Percentiles rank a stretch among this genome's conserved stretches.
Conservation (phyloP, 208 protist genomes). For the Naegleria lovaniensis region DNA sequence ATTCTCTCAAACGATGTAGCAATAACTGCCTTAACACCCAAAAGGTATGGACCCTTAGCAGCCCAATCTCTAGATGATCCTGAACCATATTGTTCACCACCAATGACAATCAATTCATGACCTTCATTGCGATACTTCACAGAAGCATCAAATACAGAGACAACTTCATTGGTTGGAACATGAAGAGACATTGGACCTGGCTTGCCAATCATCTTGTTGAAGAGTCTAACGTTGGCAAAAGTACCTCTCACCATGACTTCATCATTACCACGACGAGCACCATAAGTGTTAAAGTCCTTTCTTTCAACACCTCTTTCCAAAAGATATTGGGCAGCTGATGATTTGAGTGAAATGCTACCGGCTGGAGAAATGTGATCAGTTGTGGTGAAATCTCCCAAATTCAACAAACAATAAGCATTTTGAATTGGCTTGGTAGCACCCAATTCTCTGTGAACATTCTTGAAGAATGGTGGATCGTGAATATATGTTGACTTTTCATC, state of each 20-base stretch:
- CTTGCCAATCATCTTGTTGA: conserved; percentile 80
- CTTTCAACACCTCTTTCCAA: conserved; percentile 64
- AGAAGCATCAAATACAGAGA: conserved; percentile 86
- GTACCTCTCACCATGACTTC: conserved; percentile 90
- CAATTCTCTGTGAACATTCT: conserved; percentile 64
- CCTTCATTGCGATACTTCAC: conserved; percentile 70
- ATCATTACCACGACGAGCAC: conserved; percentile 86
- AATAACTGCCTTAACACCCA: conserved; percentile 83
- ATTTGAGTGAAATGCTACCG: conserved; percentile 86
- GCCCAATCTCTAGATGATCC: conserved; percentile 92
- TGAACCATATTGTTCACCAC: conserved; percentile 88
- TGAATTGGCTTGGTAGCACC: conserved; percentile 45
- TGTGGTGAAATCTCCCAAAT: conserved; percentile 89
- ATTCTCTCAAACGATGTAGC: conserved; percentile 87
- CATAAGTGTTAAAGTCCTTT: conserved; percentile 91
- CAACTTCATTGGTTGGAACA: conserved; percentile 75
- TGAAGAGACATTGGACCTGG: conserved; percentile 80
- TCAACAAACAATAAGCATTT: conserved; percentile 70
- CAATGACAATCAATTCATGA: conserved; percentile 75
- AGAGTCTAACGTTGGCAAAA: conserved; percentile 87
- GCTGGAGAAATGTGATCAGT: conserved; percentile 92
- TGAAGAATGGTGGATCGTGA: conserved; percentile 88
- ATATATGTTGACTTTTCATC: conserved; percentile 88
- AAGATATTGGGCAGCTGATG: conserved; percentile 77
- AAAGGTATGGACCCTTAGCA: conserved; percentile 85